Evolutionary conservation across 306 rosid genomes (phyloP).

Genomic region (Quercus gilva): DNA sequence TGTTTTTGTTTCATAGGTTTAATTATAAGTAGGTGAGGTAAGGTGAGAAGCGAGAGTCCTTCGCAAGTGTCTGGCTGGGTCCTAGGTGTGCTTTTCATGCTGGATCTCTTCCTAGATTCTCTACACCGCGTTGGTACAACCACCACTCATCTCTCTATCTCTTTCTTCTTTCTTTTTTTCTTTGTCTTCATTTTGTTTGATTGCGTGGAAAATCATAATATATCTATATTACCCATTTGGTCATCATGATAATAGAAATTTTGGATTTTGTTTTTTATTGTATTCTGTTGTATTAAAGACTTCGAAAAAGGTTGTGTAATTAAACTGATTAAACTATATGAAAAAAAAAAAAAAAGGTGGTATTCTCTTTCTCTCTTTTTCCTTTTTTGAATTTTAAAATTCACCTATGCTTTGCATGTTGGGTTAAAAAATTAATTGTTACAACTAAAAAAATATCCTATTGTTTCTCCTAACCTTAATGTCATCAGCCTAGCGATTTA

Average conservation of each 20-base stretch:
- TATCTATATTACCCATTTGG: constrained; percentile 51
- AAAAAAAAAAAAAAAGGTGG: no score
- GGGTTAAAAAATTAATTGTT: neutral
- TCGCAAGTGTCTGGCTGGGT: neutral
- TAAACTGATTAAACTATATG: constrained; percentile 40
- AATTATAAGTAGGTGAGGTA: constrained; percentile 29
- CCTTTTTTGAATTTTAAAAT: neutral
- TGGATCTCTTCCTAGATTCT: constrained; percentile 83
- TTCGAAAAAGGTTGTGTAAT: constrained; percentile 34
- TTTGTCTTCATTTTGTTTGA: constrained; percentile 53
- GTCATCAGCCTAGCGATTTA: constrained; percentile 7
- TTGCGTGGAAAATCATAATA: constrained; percentile 44
- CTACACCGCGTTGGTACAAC: constrained; percentile 74
- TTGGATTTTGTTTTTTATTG: constrained; percentile 37
- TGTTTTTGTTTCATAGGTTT: constrained; percentile 32
- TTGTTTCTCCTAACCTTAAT: neutral
- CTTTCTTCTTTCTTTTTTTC: constrained; percentile 23
- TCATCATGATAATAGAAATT: constrained; percentile 61
- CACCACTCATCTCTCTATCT: constrained; percentile 35
- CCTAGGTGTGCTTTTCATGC: constrained; percentile 36
- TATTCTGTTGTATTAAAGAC: constrained; percentile 14
- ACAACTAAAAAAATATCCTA: constrained; percentile 6
- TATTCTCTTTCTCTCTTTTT: neutral
- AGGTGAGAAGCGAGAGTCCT: neutral
- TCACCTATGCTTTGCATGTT: constrained; percentile 18